Base-by-base conservation (phyloP, 345 rosid genomes). In the Brassica juncea region DNA sequence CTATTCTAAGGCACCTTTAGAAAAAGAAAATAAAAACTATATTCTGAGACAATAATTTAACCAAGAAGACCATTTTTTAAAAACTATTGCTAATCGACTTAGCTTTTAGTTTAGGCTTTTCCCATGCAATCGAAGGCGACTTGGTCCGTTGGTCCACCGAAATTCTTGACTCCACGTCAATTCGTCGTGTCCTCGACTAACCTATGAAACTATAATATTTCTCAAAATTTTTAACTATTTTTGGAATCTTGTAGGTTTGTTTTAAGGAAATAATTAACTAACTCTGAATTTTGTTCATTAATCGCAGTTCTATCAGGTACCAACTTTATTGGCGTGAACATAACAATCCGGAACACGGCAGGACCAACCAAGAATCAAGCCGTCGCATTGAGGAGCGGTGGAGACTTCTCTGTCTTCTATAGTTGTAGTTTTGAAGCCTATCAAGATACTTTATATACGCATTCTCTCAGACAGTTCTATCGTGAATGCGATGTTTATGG, bases 401-500 rank as follows among this genome's bases (percentile, higher is more conserved):
- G 92, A 4, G 99, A 94, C 80, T 67, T 92, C 2, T 89, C 97
- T 7, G 77, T 86, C 2, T 94, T 94, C 66, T 92, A 94, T 42
- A 81, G 87, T 14, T 92, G 99, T 83, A 91, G 99, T 39, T 91
- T 94, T 4, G 97, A 89, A 75, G 99, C 79, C 10, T 94, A 89
- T 70, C 99, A 93, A 82, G 99, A 95, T 66, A 91, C 99, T 0
- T 76, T 95, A 60, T 91, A 93, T 75, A 75, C 93, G 0, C 94
- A 91, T 83, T 91, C 99, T 12, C 79, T 90, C 0, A 78, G 98
- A 75, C 98, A 93, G 58, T 93, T 91, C 82, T 95, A 95, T 34
- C 85, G 98, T 1, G 97, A 90, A 66, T 95, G 99, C 12, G 94
- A 95, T 54, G 80, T 95, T 7, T 95, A 91, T 8, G 99, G 99